Base-by-base conservation (phyloP, 768 basidiomycete species). In the Xanthoconium stramineum region DNA sequence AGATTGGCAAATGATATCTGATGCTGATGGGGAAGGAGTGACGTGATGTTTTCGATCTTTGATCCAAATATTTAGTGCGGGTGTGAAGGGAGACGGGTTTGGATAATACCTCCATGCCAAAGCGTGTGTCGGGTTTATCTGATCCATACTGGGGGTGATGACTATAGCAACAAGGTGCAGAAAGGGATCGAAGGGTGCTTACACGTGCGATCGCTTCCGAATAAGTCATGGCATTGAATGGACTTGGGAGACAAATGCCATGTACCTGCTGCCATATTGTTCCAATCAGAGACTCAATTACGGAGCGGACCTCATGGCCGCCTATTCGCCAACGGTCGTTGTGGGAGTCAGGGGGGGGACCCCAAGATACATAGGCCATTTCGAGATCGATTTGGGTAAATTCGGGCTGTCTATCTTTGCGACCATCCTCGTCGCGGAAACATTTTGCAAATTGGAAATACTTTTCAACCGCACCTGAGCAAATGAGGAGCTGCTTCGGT, bases 331-430 rank as follows among this genome's bases (percentile, higher is more conserved):
- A 98, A 11, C 59, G 56, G 55, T 80, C 72, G 35, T 54, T 38
- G 33, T 66, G 60, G 43, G 67, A 50, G 17, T 47, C 11, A 11
- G 19, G 10, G 15, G 55, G 52, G 4, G 65, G 61, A 47, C 87
- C 88, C 85, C 95, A 97, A 9, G 88, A 88, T 17, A 95, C 86
- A 73, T 89, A 98, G 3, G 89, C 93, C 90, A 97, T 95, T 74
- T 98, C 95, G 59, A 98, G 73, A 83, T 98, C 95, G 58, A 98
- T 78, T 74, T 98, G 95, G 20, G 95, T 98, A 73, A 98, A 98
- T 71, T 98, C 95, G 0, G 95, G 94, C 67, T 98, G 95, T 43
- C 95, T 82, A 69, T 98, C 95, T 72, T 90, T 94, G 54, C 95
- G 81, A 5, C 94, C 94, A 66, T 92, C 93, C 72, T 98, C 95